Conservation (phyloP, 768 basidiomycete species). For the Leccinum obscurum region DNA sequence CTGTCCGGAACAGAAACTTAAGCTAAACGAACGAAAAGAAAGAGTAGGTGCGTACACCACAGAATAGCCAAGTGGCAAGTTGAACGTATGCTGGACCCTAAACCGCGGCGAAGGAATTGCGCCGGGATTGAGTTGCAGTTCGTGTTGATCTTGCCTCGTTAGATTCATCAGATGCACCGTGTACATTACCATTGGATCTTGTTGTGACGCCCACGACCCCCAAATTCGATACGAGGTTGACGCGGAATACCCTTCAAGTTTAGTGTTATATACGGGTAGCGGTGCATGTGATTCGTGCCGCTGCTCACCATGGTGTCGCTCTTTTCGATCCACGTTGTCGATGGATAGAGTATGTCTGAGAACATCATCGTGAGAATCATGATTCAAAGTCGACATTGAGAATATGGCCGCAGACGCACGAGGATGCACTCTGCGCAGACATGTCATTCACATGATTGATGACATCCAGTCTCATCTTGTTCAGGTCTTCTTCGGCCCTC, state of each 20-base stretch:
- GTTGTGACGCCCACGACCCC: conserved; percentile 9
- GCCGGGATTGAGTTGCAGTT: conserved; percentile 25
- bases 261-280: not conserved
- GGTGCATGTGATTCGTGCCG: not conserved
- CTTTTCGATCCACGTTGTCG: not conserved
- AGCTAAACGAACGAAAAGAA: not conserved
- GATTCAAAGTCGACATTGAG: not conserved
- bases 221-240: conserved; percentile 2
- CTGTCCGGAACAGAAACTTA: conserved; percentile 16
- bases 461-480: conserved; percentile 13
- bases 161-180: conserved; percentile 31
- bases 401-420: conserved; percentile 9
- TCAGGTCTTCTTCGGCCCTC: conserved; percentile 9
- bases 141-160: conserved; percentile 29
- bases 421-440: conserved; percentile 4
- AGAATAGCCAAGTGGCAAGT: conserved; percentile 19
- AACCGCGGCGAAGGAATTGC: conserved; percentile 27
- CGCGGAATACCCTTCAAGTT: not conserved
- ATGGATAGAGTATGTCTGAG: conserved; percentile 16
- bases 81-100: conserved; percentile 15
- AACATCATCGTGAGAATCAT: not conserved
- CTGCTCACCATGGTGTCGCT: not conserved
- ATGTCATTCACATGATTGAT: conserved; percentile 21
- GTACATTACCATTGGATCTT: conserved; percentile 18
- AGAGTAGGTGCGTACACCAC: conserved; percentile 15